Conservation (phyloP, 2,329 filamentous ascomycete genomes). For the Fusarium sp. region DNA sequence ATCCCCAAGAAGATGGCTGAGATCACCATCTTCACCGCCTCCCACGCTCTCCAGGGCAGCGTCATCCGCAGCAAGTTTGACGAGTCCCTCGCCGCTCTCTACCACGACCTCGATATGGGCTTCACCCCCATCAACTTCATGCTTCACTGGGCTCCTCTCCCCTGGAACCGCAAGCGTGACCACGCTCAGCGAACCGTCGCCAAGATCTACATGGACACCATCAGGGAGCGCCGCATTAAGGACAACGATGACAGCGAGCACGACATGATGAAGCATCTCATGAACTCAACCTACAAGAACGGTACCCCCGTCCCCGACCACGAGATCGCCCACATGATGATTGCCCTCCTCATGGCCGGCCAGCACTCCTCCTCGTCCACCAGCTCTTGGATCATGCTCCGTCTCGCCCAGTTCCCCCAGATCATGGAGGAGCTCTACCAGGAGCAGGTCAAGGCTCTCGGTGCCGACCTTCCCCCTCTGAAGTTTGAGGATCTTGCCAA, state of each 20-base stretch:
- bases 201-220: conserved; percentile 85
- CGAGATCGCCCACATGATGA: conserved; percentile 94
- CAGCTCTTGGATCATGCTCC: conserved; percentile 86
- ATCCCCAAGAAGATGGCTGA: conserved; percentile 83
- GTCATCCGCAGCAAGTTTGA: conserved; percentile 86
- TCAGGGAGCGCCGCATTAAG: conserved; percentile 73
- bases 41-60: conserved; percentile 85
- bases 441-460: conserved; percentile 82
- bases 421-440: conserved; percentile 84
- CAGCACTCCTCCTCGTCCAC: conserved; percentile 91
- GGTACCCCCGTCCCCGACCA: conserved; percentile 82
- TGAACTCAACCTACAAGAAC: conserved; percentile 88
- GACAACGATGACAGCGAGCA: conserved; percentile 63
- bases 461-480: conserved; percentile 79
- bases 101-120: conserved; percentile 91
- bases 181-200: conserved; percentile 84
- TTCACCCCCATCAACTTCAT: conserved; percentile 92
- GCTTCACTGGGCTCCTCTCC: conserved; percentile 87
- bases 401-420: conserved; percentile 80
- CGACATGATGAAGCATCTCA: conserved; percentile 93
- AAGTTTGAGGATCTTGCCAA: conserved; percentile 82
- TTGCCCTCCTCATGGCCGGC: conserved; percentile 90
- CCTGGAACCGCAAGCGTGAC: conserved; percentile 88
- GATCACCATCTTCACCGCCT: conserved; percentile 91
- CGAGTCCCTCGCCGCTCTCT: conserved; percentile 81